These are phyloP conservation scores for Lachnellula willkommii DNA, from an alignment of 2,329 filamentous ascomycete genomes.

Conservation along the genomic window DNA sequence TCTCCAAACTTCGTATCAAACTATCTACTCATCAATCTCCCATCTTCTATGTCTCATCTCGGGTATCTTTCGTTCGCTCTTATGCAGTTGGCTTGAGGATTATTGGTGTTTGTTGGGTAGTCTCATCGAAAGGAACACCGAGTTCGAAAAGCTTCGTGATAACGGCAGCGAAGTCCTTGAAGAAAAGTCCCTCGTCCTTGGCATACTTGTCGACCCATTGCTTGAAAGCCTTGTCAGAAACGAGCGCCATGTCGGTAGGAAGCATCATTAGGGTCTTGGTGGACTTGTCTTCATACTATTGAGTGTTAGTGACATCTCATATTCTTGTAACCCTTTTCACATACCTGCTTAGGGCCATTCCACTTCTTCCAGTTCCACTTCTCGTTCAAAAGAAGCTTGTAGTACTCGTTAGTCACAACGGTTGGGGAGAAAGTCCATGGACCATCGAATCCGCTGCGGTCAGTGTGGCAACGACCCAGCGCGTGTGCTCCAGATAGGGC, in stretches of 20 bases:
- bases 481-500: conserved; percentile 82
- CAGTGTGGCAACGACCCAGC: conserved; percentile 80
- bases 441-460: conserved; percentile 82
- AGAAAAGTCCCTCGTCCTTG: conserved; percentile 85
- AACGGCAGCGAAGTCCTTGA: conserved; percentile 82
- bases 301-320: neutral
- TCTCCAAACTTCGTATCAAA: conserved; percentile 4
- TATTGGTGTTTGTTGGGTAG: conserved; percentile 51
- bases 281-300: conserved; percentile 76
- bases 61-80: conserved; percentile 6
- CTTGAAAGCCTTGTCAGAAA: conserved; percentile 84
- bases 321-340: conserved; percentile 10
- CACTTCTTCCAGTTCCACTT: conserved; percentile 92
- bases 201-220: conserved; percentile 80
- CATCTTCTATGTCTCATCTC: conserved; percentile 6
- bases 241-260: conserved; percentile 80
- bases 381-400: conserved; percentile 78
- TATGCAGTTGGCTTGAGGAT: conserved; percentile 55
- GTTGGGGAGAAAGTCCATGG: conserved; percentile 92
- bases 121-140: conserved; percentile 78
- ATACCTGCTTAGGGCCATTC: conserved; percentile 74
- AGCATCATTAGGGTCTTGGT: conserved; percentile 96
- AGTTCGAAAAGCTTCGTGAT: conserved; percentile 85
- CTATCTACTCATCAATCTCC: conserved; percentile 6
- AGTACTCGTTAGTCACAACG: conserved; percentile 92